A percentile compares a stretch with the other conserved stretches of the same genome.
Conservation (phyloP, 441 rosid species). For the Eugenia klotzschiana region DNA sequence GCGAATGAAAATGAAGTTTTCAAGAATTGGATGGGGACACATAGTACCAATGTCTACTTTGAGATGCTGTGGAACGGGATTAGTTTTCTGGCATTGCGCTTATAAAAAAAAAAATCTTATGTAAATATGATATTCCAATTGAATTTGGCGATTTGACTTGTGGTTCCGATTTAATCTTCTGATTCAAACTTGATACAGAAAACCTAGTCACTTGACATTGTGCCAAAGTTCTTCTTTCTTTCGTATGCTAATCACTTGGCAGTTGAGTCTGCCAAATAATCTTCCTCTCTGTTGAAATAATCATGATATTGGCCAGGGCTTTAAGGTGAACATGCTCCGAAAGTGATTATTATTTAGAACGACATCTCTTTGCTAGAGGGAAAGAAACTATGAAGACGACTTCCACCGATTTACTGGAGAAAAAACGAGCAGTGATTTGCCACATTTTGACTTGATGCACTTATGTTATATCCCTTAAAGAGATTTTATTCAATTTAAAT, state of each 20-base stretch:
- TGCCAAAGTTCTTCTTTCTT: neutral
- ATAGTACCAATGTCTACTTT: neutral
- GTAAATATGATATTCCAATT: neutral
- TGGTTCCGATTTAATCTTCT: neutral
- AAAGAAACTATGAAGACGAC: neutral
- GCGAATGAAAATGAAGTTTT: neutral
- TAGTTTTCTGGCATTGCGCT: neutral
- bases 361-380: neutral
- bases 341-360: neutral
- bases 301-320: neutral
- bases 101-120: neutral
- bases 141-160: neutral
- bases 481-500: neutral
- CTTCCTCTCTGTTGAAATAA: neutral
- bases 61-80: neutral
- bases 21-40: neutral
- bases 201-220: neutral
- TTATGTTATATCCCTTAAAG: neutral
- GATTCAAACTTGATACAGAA: neutral
- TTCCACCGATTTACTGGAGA: neutral
- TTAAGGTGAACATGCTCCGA: neutral
- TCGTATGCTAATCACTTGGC: neutral
- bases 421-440: neutral
- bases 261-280: neutral
- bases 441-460: neutral